phyloP scores from a whole-genome alignment of 2,329 filamentous ascomycete species.

The Neofusicoccum parvum region DNA sequence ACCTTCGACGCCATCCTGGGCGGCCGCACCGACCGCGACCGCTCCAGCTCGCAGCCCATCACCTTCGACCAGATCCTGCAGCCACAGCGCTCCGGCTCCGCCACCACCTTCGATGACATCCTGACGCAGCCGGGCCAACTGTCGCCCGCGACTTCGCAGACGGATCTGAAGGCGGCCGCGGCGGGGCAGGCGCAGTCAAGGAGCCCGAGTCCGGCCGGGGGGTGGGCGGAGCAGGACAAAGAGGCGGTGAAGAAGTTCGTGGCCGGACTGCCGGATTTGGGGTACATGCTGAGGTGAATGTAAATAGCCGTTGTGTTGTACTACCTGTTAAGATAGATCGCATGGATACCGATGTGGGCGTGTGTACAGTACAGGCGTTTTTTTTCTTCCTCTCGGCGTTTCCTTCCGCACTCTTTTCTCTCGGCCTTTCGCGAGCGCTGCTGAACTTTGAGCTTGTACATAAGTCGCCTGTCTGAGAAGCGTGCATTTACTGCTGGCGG shows the following conservation, averaged over 20 bases:
- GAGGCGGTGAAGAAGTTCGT: constrained; percentile 32
- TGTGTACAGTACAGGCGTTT: no score
- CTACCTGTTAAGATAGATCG: no score
- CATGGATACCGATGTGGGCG: no score
- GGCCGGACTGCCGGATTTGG: constrained; percentile 33
- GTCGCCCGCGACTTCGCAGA: neutral
- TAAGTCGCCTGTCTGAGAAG: no score
- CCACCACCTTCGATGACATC: constrained; percentile 18
- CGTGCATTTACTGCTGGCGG: no score
- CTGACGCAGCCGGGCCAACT: neutral
- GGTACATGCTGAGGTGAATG: constrained; percentile 34
- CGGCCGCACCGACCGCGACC: constrained; percentile 22
- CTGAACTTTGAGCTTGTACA: no score
- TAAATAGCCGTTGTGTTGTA: neutral
- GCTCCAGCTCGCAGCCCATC: constrained; percentile 3
- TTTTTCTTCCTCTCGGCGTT: no score
- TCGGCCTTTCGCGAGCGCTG: no score
- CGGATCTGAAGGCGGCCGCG: neutral
- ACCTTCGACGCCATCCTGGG: constrained; percentile 13
- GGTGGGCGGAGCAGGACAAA: constrained; percentile 29
- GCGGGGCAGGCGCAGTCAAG: neutral
- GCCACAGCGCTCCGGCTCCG: constrained; percentile 1
- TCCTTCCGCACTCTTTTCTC: no score
- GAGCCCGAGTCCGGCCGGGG: constrained; percentile 27
- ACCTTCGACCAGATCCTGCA: constrained; percentile 20